Evolutionary conservation across 495 filamentous ascomycete genomes (phyloP).

Genomic region (Xylona heveae): DNA sequence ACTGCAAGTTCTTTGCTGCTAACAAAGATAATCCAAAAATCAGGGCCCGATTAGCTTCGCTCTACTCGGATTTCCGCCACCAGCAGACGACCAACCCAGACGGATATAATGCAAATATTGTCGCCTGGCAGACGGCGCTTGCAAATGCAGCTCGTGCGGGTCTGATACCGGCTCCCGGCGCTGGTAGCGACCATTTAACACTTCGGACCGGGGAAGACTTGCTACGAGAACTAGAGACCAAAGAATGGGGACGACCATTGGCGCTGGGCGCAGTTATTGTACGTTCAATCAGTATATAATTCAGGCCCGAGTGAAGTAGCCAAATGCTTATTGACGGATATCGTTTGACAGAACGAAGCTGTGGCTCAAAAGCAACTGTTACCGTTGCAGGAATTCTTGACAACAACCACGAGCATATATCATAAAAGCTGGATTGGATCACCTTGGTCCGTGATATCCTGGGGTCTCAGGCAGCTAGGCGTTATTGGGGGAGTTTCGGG

Average conservation of each 20-base stretch:
- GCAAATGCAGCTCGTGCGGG: conserved; percentile 44
- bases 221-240: conserved; percentile 44
- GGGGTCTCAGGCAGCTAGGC: conserved; percentile 54
- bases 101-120: conserved; percentile 67
- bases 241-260: conserved; percentile 67
- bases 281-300: conserved; percentile 9
- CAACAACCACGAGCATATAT: conserved; percentile 39
- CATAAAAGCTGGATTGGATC: conserved; percentile 24
- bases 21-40: neutral
- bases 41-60: conserved; percentile 67
- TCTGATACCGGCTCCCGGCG: conserved; percentile 26
- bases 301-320: neutral
- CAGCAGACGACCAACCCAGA: conserved; percentile 73
- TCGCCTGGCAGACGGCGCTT: conserved; percentile 64
- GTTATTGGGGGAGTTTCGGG: conserved; percentile 27
- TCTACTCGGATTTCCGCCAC: conserved; percentile 80
- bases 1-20: neutral
- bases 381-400: conserved; percentile 38
- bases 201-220: conserved; percentile 50
- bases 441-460: conserved; percentile 44
- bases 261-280: conserved; percentile 61
- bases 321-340: too few species aligned
- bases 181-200: conserved; percentile 28
- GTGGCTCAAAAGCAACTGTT: conserved; percentile 44
- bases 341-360: conserved; percentile 34